Evolutionary conservation across 2,329 filamentous ascomycete genomes (phyloP), one percentile per base, ranked within the genome.

Genomic region (Colletotrichum sojae): DNA sequence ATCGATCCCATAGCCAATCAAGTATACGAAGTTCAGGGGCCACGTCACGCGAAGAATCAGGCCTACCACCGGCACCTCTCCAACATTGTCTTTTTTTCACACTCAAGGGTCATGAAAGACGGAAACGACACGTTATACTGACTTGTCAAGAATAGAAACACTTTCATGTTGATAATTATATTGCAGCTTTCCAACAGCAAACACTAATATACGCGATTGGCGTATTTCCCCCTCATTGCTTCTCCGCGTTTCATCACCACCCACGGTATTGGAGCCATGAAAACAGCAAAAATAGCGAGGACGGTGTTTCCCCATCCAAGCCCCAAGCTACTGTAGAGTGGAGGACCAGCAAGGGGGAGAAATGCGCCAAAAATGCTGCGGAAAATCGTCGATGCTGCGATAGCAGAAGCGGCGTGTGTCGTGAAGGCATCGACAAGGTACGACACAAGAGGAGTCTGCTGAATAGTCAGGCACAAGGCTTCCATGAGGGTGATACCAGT

Each of bases 311-410:
- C 88, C 85, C 87, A 89, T 0, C 86, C 86, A 1, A 88, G 72
- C 0, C 87, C 86, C 2, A 89, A 72, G 5, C 76, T 76, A 39
- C 82, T 75, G 72, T 87, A 89, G 79, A 89, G 82, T 16, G 78
- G 76, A 25, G 84, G 75, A 0, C 84, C 86, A n/a, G 81, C 81
- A 6, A 90, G 77, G 0, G 87, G 86, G 1, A 89, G 75, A 45
- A 87, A 78, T 0, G 84, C 86, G 10, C 86, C 87, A n/a, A 86
- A 79, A 0, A 87, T 72, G 6, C 73, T 75, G 20, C 87, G 77
- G 6, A 89, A 16, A 3, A 92, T 85, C 0, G 90, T 90, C 71
- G 86, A 91, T 2, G 90, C 89, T 0, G 91, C 90, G 6, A 91
- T 86, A 2, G 89, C 91, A 4, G 84, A 86, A 16, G 91, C 90